Percentiles rank a stretch among this genome's conserved stretches.
Evolutionary conservation across 768 basidiomycete genomes (phyloP).

Genomic region (Naganishia antarctica): DNA sequence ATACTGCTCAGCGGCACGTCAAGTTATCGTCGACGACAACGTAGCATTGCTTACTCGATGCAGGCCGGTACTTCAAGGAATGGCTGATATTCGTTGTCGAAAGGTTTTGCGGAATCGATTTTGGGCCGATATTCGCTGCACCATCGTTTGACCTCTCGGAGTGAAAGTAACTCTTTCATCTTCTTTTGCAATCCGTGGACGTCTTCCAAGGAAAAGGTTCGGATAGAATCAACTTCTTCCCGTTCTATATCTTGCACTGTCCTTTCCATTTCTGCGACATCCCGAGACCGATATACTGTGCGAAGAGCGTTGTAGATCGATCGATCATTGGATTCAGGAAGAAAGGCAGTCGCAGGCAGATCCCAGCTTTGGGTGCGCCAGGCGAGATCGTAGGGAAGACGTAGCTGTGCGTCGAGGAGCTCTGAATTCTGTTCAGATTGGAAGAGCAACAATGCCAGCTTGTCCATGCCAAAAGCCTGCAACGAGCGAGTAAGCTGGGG

Average conservation of each 20-base stretch:
- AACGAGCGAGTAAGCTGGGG: slow-evolving; percentile 66
- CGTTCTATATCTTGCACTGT: neutral
- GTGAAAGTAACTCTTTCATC: slow-evolving; percentile 54
- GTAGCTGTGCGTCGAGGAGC: slow-evolving; percentile 33
- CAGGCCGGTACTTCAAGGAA: slow-evolving; percentile 11
- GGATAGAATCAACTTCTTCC: slow-evolving; percentile 1
- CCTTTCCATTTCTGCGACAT: slow-evolving; percentile 45
- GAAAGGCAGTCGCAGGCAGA: slow-evolving; percentile 61
- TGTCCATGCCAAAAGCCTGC: slow-evolving; percentile 83
- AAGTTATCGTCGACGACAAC: too few relatives aligned
- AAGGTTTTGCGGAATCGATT: neutral
- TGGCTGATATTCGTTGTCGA: neutral
- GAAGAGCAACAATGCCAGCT: slow-evolving; percentile 69
- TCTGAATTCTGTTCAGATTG: slow-evolving; percentile 49
- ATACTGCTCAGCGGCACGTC: too few relatives aligned
- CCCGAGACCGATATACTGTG: slow-evolving; percentile 74
- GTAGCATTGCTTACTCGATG: slow-evolving; percentile 26
- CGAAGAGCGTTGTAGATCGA: slow-evolving; percentile 73
- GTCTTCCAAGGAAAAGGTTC: slow-evolving; percentile 12
- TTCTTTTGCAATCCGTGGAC: slow-evolving; percentile 13
- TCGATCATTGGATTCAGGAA: slow-evolving; percentile 54
- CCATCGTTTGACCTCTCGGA: slow-evolving; percentile 72
- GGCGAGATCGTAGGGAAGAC: slow-evolving; percentile 61
- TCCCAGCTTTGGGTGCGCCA: slow-evolving; percentile 98
- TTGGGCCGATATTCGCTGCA: slow-evolving; percentile 30